Conservation (phyloP, 306 rosid species). For the Dicorynia guianensis region DNA sequence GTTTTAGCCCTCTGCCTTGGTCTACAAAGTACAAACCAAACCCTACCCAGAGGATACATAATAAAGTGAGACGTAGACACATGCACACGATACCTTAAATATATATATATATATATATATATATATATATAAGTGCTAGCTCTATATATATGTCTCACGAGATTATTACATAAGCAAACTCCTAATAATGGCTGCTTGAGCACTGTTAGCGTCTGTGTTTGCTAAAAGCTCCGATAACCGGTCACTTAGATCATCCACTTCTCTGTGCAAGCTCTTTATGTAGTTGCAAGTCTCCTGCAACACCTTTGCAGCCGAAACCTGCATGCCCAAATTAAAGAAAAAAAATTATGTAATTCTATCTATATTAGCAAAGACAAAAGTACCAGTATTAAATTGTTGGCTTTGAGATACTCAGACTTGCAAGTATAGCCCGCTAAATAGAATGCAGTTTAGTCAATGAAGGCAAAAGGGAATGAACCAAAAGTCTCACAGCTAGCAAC, state of each 20-base stretch:
- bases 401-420: neutral
- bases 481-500: conserved; percentile 6
- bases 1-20: conserved; percentile 41
- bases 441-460: no score
- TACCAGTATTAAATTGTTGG: no score
- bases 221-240: conserved; percentile 83
- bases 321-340: neutral
- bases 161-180: conserved; percentile 75
- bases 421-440: neutral
- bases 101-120: no score
- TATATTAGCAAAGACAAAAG: no score
- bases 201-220: conserved; percentile 70
- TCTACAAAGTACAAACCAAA: conserved; percentile 47
- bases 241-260: conserved; percentile 89
- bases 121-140: no score
- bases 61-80: no score
- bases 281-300: conserved; percentile 96
- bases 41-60: conserved; percentile 35
- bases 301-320: conserved; percentile 69
- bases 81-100: no score
- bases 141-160: neutral
- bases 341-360: no score
- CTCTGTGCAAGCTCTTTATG: conserved; percentile 84
- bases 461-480: neutral
- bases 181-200: conserved; percentile 92